Conservation (phyloP, 192 early-diverging fungal genomes). For the Entomortierella lignicola region DNA sequence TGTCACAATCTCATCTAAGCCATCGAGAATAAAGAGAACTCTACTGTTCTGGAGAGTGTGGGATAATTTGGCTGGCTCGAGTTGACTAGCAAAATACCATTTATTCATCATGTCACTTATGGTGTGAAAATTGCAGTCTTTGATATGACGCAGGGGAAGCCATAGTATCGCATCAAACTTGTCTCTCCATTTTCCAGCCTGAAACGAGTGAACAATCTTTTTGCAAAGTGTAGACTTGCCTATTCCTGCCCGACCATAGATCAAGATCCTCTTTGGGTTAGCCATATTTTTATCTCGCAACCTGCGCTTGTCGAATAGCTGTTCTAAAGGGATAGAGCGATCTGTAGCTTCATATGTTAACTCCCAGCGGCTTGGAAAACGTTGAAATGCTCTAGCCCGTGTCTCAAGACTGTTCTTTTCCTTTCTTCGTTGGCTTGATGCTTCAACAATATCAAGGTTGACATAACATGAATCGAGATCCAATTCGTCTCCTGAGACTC, state of each 20-base stretch:
- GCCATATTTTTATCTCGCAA: background rate
- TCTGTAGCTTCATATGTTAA: too few relatives aligned
- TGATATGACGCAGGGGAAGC: background rate
- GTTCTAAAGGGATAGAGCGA: background rate
- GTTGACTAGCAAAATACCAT: background rate
- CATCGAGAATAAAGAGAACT: conserved; percentile 26
- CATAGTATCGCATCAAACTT: background rate
- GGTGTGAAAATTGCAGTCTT: background rate
- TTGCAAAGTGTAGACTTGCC: background rate
- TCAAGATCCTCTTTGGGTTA: background rate
- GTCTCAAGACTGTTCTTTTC: too few relatives aligned
- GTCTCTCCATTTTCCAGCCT: background rate
- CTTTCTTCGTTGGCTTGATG: too few relatives aligned
- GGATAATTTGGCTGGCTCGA: background rate
- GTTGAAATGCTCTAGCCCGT: too few relatives aligned
- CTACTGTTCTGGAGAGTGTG: background rate
- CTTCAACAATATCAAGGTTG: too few relatives aligned
- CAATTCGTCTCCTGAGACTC: too few relatives aligned
- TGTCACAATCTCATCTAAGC: conserved; percentile 18
- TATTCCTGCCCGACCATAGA: background rate
- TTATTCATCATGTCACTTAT: background rate
- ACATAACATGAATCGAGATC: too few relatives aligned
- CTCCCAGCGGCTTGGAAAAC: too few relatives aligned
- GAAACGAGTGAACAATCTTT: background rate
- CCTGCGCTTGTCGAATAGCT: background rate